These are phyloP conservation scores for Narthecium ossifragum DNA, from an alignment of 106 monocot genomes.

Conservation along the genomic window DNA sequence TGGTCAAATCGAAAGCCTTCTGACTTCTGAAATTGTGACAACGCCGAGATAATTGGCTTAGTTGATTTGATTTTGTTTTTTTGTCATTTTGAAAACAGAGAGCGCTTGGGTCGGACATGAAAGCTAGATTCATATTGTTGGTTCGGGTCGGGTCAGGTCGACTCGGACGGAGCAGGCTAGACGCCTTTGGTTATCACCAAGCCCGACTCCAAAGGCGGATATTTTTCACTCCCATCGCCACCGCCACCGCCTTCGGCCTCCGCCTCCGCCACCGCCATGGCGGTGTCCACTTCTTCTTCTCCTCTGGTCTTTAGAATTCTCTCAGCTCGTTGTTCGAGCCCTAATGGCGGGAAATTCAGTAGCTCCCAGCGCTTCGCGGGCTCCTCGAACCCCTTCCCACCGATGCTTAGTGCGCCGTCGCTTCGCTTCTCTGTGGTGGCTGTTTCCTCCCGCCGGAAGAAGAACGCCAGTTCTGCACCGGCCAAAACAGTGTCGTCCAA, in stretches of 20 bases:
- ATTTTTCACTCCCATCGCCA: background rate
- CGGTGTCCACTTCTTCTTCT: background rate
- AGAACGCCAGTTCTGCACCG: background rate
- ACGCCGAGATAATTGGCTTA: too few relatives aligned
- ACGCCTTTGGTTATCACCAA: too few relatives aligned
- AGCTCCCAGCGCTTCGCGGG: background rate
- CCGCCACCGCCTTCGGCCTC: background rate
- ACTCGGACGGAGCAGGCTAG: too few relatives aligned
- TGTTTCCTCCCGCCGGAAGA: constrained; percentile 4
- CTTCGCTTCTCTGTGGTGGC: background rate
- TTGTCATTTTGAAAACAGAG: too few relatives aligned
- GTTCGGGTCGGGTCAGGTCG: too few relatives aligned
- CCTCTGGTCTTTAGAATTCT: background rate
- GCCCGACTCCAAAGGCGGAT: background rate
- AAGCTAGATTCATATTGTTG: too few relatives aligned
- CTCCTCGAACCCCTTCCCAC: background rate
- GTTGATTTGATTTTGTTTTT: too few relatives aligned
- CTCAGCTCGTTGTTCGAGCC: background rate
- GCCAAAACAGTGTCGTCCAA: background rate
- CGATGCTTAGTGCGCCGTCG: background rate
- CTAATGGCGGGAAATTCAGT: background rate
- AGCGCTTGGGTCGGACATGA: too few relatives aligned
- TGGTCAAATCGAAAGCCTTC: too few relatives aligned
- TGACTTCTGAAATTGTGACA: too few relatives aligned
- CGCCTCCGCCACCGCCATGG: background rate